Percentiles rank a stretch among this genome's conserved stretches.
Evolutionary conservation across 208 protist species (phyloP).

Genomic region (Acanthamoeba culbertsoni): DNA sequence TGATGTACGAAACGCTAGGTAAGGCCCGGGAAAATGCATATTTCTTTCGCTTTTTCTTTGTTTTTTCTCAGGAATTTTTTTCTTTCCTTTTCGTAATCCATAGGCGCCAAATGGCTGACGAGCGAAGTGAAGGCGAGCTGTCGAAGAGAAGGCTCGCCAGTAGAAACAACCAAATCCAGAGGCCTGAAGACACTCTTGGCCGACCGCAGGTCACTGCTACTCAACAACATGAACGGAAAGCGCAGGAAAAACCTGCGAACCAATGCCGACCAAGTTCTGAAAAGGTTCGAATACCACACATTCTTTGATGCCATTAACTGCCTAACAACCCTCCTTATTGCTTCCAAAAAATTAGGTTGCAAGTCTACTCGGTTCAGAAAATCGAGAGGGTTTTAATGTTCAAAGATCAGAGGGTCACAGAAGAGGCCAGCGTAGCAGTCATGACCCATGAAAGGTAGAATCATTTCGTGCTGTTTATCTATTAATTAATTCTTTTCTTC

Average conservation of each 20-base stretch:
- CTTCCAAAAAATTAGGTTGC: background rate
- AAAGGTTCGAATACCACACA: background rate
- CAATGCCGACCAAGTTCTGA: background rate
- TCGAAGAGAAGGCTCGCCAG: background rate
- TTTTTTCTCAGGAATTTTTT: background rate
- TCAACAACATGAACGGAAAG: constrained; percentile 39
- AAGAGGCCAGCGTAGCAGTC: background rate
- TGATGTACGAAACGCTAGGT: background rate
- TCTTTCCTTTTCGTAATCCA: background rate
- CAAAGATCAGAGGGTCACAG: background rate
- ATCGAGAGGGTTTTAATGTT: background rate
- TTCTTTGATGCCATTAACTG: too few relatives aligned
- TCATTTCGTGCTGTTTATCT: background rate
- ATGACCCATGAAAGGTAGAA: background rate
- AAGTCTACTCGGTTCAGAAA: background rate
- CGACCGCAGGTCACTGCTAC: background rate
- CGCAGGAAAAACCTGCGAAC: background rate
- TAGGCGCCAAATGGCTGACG: background rate
- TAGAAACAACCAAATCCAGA: background rate
- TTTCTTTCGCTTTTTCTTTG: background rate
- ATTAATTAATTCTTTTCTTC: background rate
- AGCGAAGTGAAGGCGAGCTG: constrained; percentile 14
- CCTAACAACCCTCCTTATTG: too few relatives aligned
- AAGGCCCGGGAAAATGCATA: too few relatives aligned
- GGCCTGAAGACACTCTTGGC: background rate